Conservation (phyloP, 306 rosid genomes). For the Crotalaria pallida region DNA sequence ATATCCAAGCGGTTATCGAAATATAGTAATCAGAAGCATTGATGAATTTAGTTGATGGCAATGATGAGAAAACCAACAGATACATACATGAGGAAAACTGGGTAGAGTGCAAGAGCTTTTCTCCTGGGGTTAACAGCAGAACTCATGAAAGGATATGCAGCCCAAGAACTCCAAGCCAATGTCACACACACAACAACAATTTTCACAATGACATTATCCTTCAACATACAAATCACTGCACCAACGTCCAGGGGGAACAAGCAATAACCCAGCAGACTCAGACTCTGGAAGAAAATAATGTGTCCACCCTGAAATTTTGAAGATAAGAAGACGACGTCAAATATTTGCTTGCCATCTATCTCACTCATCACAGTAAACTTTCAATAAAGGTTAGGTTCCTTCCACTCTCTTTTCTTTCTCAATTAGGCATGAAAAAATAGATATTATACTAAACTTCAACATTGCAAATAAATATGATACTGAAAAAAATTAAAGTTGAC, state of each 20-base stretch:
- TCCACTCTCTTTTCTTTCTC: neutral
- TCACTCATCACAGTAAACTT: neutral
- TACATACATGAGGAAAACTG: slow-evolving; percentile 97
- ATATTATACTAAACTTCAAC: neutral
- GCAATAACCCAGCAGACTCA: slow-evolving; percentile 95
- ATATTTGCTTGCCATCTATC: neutral
- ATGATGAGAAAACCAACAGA: slow-evolving; percentile 97
- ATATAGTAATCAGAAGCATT: slow-evolving; percentile 16
- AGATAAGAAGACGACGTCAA: slow-evolving; percentile 14
- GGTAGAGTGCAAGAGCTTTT: slow-evolving; percentile 97
- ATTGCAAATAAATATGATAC: neutral
- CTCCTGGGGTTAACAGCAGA: slow-evolving; percentile 98
- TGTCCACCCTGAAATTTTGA: slow-evolving; percentile 79
- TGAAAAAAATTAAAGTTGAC: neutral
- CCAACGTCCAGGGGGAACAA: slow-evolving; percentile 90
- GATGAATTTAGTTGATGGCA: slow-evolving; percentile 73
- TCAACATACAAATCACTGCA: slow-evolving; percentile 86
- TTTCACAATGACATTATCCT: slow-evolving; percentile 78
- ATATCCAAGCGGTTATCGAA: slow-evolving; percentile 20
- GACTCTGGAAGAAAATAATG: slow-evolving; percentile 95
- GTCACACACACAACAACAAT: slow-evolving; percentile 80
- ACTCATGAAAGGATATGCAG: slow-evolving; percentile 99
- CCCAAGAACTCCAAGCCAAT: slow-evolving; percentile 98
- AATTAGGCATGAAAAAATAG: neutral
- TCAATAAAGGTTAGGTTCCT: neutral